Evolutionary conservation across 352 stramenopile species (phyloP).

Genomic region (Phytophthora aleatoria): DNA sequence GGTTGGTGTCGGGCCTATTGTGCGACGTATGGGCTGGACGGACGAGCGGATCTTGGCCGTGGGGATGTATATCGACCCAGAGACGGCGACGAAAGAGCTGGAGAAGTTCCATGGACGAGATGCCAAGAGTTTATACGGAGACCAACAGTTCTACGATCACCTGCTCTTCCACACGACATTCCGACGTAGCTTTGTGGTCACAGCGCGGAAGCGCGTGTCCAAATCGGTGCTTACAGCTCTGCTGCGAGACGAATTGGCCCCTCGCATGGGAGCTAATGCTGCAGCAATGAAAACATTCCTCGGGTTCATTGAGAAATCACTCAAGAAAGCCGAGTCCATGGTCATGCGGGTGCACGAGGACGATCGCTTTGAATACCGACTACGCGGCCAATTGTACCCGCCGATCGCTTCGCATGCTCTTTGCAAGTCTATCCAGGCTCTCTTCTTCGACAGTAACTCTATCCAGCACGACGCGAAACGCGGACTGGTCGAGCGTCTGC

Average conservation of each 20-base stretch:
- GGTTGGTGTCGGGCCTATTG: constrained; percentile 72
- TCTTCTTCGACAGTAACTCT: constrained; percentile 85
- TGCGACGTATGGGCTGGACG: constrained; percentile 82
- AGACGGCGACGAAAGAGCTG: constrained; percentile 58
- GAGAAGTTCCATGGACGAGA: constrained; percentile 57
- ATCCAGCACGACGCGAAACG: constrained; percentile 84
- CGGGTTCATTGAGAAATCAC: constrained; percentile 80
- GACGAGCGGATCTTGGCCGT: constrained; percentile 84
- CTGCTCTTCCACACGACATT: constrained; percentile 64
- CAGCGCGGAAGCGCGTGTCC: constrained; percentile 76
- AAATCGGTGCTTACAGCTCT: constrained; percentile 72
- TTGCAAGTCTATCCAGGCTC: constrained; percentile 67
- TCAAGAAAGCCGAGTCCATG: constrained; percentile 84
- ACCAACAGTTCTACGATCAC: constrained; percentile 78
- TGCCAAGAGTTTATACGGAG: constrained; percentile 69
- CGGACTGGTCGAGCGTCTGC: constrained; percentile 69
- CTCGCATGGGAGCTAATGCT: constrained; percentile 63
- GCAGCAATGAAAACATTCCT: constrained; percentile 64
- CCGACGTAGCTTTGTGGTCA: constrained; percentile 78
- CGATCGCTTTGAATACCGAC: constrained; percentile 67
- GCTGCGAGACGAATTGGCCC: constrained; percentile 70
- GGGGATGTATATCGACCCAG: constrained; percentile 77
- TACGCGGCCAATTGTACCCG: constrained; percentile 70
- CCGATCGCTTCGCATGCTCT: constrained; percentile 70
- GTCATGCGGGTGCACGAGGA: constrained; percentile 73